phyloP scores from a whole-genome alignment of 441 rosid species.

The Melastoma candidum region DNA sequence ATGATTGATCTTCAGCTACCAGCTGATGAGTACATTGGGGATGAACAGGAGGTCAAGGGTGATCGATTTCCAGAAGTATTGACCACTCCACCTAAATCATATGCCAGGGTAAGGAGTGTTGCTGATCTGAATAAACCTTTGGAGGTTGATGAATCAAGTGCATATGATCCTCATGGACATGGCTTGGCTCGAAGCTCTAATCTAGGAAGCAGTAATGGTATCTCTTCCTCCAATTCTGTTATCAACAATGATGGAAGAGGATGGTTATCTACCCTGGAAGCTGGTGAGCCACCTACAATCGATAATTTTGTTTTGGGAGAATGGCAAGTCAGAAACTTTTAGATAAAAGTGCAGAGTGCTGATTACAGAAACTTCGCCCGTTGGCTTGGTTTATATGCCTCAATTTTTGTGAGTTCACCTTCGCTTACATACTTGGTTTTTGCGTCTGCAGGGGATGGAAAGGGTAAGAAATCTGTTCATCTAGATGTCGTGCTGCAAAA shows the following conservation, averaged over 20 bases:
- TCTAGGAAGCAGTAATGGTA: slow-evolving; percentile 27
- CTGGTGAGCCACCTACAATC: slow-evolving; percentile 33
- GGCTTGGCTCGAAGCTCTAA: slow-evolving; percentile 25
- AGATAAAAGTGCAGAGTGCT: too few species aligned
- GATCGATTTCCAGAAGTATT: slow-evolving; percentile 20
- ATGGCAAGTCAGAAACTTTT: too few species aligned
- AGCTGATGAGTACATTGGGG: slow-evolving; percentile 74
- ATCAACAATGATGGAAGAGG: slow-evolving; percentile 30
- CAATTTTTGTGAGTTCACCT: slow-evolving; percentile 9
- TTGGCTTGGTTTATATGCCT: slow-evolving; percentile 9
- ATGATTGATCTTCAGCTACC: slow-evolving; percentile 94
- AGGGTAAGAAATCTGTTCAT: slow-evolving; percentile 30
- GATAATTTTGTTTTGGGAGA: too few species aligned
- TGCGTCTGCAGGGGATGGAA: slow-evolving; percentile 37
- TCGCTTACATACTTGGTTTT: slow-evolving; percentile 5
- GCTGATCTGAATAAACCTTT: slow-evolving; percentile 84
- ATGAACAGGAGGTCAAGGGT: slow-evolving; percentile 44
- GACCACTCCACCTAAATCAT: slow-evolving; percentile 27
- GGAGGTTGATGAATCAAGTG: slow-evolving; percentile 42
- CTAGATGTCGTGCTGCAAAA: slow-evolving; percentile 30
- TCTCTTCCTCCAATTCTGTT: slow-evolving; percentile 22
- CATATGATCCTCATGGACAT: slow-evolving; percentile 29
- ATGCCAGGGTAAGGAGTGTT: slow-evolving; percentile 38
- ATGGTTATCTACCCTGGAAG: slow-evolving; percentile 33
- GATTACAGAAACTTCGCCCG: too few species aligned